These are phyloP conservation scores for Castanea mollissima DNA, from an alignment of 306 rosid genomes.

Conservation along the genomic window DNA sequence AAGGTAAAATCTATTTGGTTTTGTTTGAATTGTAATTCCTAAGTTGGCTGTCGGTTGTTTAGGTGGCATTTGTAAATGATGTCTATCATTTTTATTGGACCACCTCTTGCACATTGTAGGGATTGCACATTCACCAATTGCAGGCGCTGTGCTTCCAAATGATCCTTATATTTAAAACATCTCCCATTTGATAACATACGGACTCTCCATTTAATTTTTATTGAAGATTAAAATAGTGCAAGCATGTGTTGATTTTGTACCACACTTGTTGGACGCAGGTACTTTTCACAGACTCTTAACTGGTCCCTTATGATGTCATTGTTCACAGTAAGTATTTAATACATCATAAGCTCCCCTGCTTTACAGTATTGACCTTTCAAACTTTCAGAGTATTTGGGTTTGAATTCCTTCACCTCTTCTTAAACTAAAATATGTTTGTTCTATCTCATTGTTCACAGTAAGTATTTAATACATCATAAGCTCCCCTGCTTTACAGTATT, in stretches of 20 bases:
- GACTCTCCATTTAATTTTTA: not conserved
- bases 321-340: constrained; percentile 57
- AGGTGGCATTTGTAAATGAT: too few relatives aligned
- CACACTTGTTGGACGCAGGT: constrained; percentile 47
- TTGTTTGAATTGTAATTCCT: too few relatives aligned
- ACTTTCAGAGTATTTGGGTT: not conserved
- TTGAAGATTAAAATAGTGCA: constrained; percentile 11
- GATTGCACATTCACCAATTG: too few relatives aligned
- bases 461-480: constrained; percentile 23
- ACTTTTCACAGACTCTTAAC: constrained; percentile 60
- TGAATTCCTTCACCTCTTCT: not conserved
- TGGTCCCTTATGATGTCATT: constrained; percentile 90
- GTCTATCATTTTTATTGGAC: too few relatives aligned
- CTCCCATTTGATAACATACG: not conserved
- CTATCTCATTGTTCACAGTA: constrained; percentile 27
- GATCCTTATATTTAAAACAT: not conserved
- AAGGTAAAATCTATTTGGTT: too few relatives aligned
- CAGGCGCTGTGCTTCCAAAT: too few relatives aligned
- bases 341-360: not conserved
- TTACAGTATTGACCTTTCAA: not conserved
- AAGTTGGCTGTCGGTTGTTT: too few relatives aligned
- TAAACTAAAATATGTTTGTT: not conserved
- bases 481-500: not conserved
- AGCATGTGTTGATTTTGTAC: constrained; percentile 18
- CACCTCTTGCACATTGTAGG: too few relatives aligned